Conservation (phyloP, 495 filamentous ascomycete genomes). For the Talaromyces thailandensis region DNA sequence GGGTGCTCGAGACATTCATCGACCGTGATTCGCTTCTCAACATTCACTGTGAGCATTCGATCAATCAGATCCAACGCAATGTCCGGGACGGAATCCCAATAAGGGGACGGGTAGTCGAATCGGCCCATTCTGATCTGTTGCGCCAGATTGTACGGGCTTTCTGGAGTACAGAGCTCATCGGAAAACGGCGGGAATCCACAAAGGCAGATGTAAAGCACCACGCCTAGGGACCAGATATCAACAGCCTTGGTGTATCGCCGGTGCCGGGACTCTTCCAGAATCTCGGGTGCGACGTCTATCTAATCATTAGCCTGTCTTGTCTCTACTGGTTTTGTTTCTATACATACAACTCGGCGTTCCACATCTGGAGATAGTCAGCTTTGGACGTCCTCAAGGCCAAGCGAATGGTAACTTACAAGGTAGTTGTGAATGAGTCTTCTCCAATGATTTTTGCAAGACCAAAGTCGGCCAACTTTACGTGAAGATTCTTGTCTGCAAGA, state of each 20-base stretch:
- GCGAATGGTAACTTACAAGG: slow-evolving; percentile 46
- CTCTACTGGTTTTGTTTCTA: background rate
- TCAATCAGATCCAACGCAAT: slow-evolving; percentile 90
- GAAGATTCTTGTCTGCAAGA: slow-evolving; percentile 69
- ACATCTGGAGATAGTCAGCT: slow-evolving; percentile 44
- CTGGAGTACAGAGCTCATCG: slow-evolving; percentile 71
- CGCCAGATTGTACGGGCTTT: slow-evolving; percentile 77
- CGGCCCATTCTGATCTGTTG: slow-evolving; percentile 84
- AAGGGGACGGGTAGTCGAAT: slow-evolving; percentile 94
- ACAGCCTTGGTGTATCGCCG: slow-evolving; percentile 92
- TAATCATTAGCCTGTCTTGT: background rate
- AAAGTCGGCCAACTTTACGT: slow-evolving; percentile 93
- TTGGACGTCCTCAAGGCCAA: background rate
- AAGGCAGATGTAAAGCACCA: slow-evolving; percentile 98
- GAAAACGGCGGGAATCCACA: slow-evolving; percentile 98
- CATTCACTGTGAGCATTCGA: slow-evolving; percentile 83
- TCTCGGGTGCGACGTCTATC: slow-evolving; percentile 88
- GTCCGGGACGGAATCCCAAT: slow-evolving; percentile 92
- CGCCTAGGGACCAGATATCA: slow-evolving; percentile 94
- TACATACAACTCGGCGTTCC: slow-evolving; percentile 81
- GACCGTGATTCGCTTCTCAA: slow-evolving; percentile 72
- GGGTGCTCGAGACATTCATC: slow-evolving; percentile 88
- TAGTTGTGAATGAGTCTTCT: slow-evolving; percentile 96
- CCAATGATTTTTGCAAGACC: slow-evolving; percentile 98
- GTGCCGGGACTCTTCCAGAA: slow-evolving; percentile 65